These are phyloP conservation scores for Boeremia lycopersici DNA, from an alignment of 2,329 filamentous ascomycete species.

Conservation along the genomic window DNA sequence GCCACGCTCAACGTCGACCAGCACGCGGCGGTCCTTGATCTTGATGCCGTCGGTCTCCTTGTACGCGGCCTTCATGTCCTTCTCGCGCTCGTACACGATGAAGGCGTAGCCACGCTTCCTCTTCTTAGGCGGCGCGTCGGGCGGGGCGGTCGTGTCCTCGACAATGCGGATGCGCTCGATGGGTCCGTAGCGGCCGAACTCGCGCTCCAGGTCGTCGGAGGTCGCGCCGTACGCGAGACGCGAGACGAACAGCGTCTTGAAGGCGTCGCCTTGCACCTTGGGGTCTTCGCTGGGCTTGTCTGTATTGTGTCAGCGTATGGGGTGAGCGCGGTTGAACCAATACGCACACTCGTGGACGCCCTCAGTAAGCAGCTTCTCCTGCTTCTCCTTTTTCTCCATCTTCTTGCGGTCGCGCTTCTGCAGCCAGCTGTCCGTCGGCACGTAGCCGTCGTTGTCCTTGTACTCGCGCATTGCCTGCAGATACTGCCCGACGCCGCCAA, in stretches of 20 bases:
- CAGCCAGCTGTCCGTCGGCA: constrained; percentile 90
- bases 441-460: constrained; percentile 76
- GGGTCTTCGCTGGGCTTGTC: constrained; percentile 84
- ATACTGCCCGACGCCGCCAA: constrained; percentile 76
- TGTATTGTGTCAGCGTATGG: constrained; percentile 54
- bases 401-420: constrained; percentile 84
- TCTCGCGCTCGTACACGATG: constrained; percentile 94
- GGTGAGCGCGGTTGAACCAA: too few relatives aligned
- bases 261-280: constrained; percentile 90
- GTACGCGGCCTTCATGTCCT: constrained; percentile 99
- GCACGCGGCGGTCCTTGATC: constrained; percentile 89
- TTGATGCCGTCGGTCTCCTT: constrained; percentile 85
- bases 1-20: constrained; percentile 95
- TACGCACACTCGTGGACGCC: constrained; percentile 63
- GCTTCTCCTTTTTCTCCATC: constrained; percentile 74
- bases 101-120: constrained; percentile 95
- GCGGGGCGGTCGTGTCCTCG: constrained; percentile 73
- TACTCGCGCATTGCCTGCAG: constrained; percentile 77
- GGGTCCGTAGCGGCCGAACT: constrained; percentile 91
- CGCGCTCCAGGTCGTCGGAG: constrained; percentile 86
- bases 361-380: constrained; percentile 68
- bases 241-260: constrained; percentile 92
- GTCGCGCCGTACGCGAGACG: constrained; percentile 88
- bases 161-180: constrained; percentile 95
- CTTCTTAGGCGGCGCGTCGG: constrained; percentile 60